Conservation (phyloP, 805 yeast species). For the Dipodascus albidus region DNA sequence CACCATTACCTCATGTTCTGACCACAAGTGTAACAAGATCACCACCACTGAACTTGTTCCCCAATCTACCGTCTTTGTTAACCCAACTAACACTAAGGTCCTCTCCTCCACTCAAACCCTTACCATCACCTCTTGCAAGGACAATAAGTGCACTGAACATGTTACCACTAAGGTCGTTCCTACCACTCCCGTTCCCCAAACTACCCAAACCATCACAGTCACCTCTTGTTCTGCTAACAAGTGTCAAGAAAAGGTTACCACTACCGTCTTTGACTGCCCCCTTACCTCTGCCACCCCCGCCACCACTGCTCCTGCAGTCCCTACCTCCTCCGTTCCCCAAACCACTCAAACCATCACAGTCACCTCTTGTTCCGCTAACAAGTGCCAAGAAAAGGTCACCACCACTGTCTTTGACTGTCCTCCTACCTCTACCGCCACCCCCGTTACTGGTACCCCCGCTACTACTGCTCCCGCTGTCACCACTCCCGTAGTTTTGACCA, state of each 20-base stretch:
- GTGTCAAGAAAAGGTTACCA: background rate
- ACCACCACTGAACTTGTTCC: background rate
- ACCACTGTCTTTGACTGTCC: background rate
- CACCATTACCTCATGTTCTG: background rate
- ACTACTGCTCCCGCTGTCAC: background rate
- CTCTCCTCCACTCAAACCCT: background rate
- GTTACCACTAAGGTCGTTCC: background rate
- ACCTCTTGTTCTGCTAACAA: background rate
- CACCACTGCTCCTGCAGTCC: background rate
- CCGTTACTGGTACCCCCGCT: background rate
- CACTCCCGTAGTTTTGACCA: background rate
- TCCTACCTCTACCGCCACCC: background rate
- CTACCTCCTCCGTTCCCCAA: background rate
- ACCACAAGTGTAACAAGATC: background rate
- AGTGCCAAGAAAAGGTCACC: background rate
- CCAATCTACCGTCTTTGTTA: background rate
- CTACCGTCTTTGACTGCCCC: background rate
- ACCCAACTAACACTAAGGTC: background rate
- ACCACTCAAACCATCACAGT: background rate
- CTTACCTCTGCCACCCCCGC: background rate
- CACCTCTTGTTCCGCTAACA: background rate
- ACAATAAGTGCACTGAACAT: background rate
- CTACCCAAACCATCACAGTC: background rate
- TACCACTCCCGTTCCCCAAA: background rate
- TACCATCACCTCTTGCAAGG: background rate